Conservation (phyloP, 2,329 filamentous ascomycete genomes). For the Pleurostoma richardsiae region DNA sequence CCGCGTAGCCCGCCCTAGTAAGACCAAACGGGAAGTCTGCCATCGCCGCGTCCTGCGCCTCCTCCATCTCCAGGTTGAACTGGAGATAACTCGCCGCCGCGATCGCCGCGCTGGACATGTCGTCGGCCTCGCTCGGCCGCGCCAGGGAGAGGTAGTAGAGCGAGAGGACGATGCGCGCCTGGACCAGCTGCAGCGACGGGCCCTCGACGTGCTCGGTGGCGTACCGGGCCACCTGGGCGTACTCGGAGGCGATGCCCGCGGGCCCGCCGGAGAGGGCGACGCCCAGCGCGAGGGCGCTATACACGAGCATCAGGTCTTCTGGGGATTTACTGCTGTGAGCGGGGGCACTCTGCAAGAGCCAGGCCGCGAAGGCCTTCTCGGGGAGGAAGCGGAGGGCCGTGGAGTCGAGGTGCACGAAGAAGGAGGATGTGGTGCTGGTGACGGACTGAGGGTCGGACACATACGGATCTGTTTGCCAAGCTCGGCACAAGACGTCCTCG, state of each 20-base stretch:
- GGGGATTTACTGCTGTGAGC: slow-evolving; percentile 27
- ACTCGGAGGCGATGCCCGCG: slow-evolving; percentile 9
- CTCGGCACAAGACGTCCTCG: slow-evolving; percentile 40
- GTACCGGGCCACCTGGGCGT: slow-evolving; percentile 39
- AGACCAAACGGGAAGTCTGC: slow-evolving; percentile 51
- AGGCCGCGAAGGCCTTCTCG: slow-evolving; percentile 30
- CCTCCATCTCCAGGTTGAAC: slow-evolving; percentile 57
- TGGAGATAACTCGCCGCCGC: slow-evolving; percentile 54
- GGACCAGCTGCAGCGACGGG: slow-evolving; percentile 59
- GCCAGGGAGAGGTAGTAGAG: slow-evolving; percentile 61
- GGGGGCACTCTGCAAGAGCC: slow-evolving; percentile 20
- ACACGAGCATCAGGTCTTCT: slow-evolving; percentile 41
- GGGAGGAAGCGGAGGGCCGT: slow-evolving; percentile 36
- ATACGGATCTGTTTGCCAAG: slow-evolving; percentile 47
- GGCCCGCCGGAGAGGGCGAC: slow-evolving; percentile 11
- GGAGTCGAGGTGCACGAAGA: slow-evolving; percentile 35
- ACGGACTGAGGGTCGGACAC: slow-evolving; percentile 35
- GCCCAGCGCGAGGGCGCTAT: slow-evolving; percentile 35
- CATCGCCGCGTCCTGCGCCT: slow-evolving; percentile 31
- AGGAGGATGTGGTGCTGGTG: slow-evolving; percentile 30
- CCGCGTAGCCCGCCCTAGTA: slow-evolving; percentile 51
- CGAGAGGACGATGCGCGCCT: slow-evolving; percentile 61
- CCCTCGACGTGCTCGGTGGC: slow-evolving; percentile 41
- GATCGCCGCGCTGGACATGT: slow-evolving; percentile 58
- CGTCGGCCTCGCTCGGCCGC: slow-evolving; percentile 55